A percentile compares a stretch with the other conserved stretches of the same genome.
phyloP scores from a whole-genome alignment of 495 filamentous ascomycete species.

The Recurvomyces mirabilis region DNA sequence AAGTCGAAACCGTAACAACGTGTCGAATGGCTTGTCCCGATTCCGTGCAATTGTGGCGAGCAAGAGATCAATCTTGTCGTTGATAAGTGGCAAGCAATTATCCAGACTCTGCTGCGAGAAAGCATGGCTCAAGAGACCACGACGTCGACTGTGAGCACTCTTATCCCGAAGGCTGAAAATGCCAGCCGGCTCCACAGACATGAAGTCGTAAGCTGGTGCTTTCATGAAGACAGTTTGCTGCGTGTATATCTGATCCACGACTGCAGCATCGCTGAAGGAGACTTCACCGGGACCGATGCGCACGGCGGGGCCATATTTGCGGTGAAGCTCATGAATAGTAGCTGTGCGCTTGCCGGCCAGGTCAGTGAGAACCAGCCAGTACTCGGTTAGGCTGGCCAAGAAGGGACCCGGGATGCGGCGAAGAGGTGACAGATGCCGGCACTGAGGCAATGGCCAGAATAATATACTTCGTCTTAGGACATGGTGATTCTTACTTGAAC shows the following conservation, averaged over 20 bases:
- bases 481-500: too few species aligned
- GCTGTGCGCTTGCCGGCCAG: background rate
- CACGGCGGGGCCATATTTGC: conserved; percentile 29
- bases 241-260: background rate
- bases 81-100: background rate
- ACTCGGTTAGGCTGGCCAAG: background rate
- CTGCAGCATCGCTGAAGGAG: conserved; percentile 19
- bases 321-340: conserved; percentile 25
- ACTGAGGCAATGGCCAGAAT: too few species aligned
- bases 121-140: background rate
- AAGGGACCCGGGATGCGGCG: conserved; percentile 3
- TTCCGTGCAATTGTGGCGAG: background rate
- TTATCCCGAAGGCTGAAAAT: conserved; percentile 4
- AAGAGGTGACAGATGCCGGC: conserved; percentile 1
- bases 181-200: background rate
- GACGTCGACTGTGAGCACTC: background rate
- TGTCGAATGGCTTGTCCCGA: background rate
- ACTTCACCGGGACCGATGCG: conserved; percentile 32
- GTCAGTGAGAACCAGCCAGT: conserved; percentile 3
- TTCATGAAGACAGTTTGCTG: conserved; percentile 1
- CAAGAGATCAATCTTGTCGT: background rate
- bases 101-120: background rate
- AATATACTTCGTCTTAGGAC: too few species aligned
- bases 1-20: background rate
- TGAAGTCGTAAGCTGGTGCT: background rate